These are phyloP conservation scores for Talaromyces sp. DNA, from an alignment of 2,329 filamentous ascomycete species.

Conservation along the genomic window DNA sequence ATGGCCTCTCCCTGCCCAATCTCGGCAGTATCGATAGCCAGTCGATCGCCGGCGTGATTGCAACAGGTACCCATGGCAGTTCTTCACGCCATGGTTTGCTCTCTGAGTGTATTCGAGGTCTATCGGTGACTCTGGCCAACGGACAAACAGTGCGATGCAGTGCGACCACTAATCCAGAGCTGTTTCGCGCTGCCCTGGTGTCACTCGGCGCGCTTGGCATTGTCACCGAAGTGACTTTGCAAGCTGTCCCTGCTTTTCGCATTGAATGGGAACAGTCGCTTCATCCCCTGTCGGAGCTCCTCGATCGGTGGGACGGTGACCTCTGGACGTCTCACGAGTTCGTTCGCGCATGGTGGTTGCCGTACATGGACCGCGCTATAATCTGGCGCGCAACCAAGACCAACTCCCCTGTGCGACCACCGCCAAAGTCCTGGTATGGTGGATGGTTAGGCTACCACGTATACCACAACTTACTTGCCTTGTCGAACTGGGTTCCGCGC, in stretches of 20 bases:
- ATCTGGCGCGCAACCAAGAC: slow-evolving; percentile 87
- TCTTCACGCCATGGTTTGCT: slow-evolving; percentile 79
- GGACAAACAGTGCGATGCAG: slow-evolving; percentile 71
- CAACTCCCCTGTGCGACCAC: slow-evolving; percentile 56
- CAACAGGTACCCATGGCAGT: slow-evolving; percentile 90
- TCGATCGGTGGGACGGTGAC: slow-evolving; percentile 66
- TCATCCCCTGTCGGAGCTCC: slow-evolving; percentile 64
- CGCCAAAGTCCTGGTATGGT: slow-evolving; percentile 74
- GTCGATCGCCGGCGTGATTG: slow-evolving; percentile 86
- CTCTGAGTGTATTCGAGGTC: slow-evolving; percentile 68
- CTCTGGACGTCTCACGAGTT: slow-evolving; percentile 87
- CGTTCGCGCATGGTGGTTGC: slow-evolving; percentile 95
- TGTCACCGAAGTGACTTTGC: slow-evolving; percentile 82
- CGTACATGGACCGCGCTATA: slow-evolving; percentile 82
- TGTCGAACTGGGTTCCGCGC: slow-evolving; percentile 72
- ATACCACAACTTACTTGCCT: slow-evolving; percentile 85
- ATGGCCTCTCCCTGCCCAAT: slow-evolving; percentile 83
- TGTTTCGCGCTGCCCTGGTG: slow-evolving; percentile 84
- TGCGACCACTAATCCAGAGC: slow-evolving; percentile 62
- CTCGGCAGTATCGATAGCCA: slow-evolving; percentile 94
- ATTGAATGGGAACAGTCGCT: slow-evolving; percentile 83
- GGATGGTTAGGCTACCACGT: slow-evolving; percentile 77
- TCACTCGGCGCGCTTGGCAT: slow-evolving; percentile 89
- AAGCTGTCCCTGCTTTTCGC: slow-evolving; percentile 75
- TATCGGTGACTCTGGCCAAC: slow-evolving; percentile 79